Percentiles rank a stretch among this genome's conserved stretches.
Conservation (phyloP, 495 filamentous ascomycete species). For the Oidiodendron maius region DNA sequence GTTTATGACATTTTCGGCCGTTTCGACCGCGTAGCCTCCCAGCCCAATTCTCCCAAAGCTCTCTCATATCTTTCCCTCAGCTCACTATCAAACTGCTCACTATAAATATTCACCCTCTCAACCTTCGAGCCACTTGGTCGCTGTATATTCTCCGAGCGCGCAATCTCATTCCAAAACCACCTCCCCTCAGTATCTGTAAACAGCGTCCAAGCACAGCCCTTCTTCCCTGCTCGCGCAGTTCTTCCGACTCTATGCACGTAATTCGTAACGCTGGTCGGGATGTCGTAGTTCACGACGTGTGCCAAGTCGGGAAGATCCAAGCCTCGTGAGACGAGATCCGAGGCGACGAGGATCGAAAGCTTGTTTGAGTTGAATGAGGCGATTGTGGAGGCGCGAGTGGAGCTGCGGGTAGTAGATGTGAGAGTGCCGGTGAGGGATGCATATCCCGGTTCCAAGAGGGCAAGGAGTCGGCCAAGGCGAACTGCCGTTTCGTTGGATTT, state of each 20-base stretch:
- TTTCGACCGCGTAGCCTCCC: conserved; percentile 32
- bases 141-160: conserved; percentile 27
- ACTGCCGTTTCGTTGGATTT: conserved; percentile 79
- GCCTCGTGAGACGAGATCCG: conserved; percentile 86
- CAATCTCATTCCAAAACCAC: conserved; percentile 84
- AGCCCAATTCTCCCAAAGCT: conserved; percentile 46
- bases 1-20: no score
- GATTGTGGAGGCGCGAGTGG: conserved; percentile 53
- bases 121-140: conserved; percentile 37
- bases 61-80: conserved; percentile 38
- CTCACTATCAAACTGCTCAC: conserved; percentile 1
- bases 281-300: conserved; percentile 91
- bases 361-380: conserved; percentile 56
- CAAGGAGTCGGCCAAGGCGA: conserved; percentile 73
- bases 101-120: conserved; percentile 33
- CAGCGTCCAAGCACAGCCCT: conserved; percentile 77
- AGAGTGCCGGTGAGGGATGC: conserved; percentile 58
- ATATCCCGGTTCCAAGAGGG: conserved; percentile 55
- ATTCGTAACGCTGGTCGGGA: conserved; percentile 69
- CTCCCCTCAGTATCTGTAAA: conserved; percentile 69
- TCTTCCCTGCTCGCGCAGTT: conserved; percentile 76
- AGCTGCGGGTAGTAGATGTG: conserved; percentile 64
- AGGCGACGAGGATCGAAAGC: conserved; percentile 73
- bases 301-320: conserved; percentile 76
- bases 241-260: conserved; percentile 94